Conservation (phyloP, 2,329 filamentous ascomycete species). For the Xylariaceae sp. region DNA sequence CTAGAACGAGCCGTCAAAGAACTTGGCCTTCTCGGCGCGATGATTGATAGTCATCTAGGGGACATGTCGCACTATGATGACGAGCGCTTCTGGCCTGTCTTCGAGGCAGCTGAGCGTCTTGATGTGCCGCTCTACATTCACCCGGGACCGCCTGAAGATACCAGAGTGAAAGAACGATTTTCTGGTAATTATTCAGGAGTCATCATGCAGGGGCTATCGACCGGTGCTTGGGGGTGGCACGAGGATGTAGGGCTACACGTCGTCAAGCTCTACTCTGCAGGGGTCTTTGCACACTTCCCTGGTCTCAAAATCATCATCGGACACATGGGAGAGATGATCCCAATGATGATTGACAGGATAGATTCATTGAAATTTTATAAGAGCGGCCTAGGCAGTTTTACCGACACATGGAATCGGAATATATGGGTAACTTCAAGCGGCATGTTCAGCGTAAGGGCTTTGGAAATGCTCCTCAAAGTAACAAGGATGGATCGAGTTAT, state of each 20-base stretch:
- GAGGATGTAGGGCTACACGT: conserved; percentile 41
- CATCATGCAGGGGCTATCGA: conserved; percentile 20
- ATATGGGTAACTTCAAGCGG: conserved; percentile 62
- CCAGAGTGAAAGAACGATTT: conserved; percentile 39
- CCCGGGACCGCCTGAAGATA: conserved; percentile 41
- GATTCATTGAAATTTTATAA: neutral
- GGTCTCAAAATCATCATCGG: conserved; percentile 43
- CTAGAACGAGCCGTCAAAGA: conserved; percentile 32
- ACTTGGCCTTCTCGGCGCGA: conserved; percentile 39
- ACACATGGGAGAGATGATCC: conserved; percentile 51
- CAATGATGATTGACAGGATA: conserved; percentile 56
- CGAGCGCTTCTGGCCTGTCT: conserved; percentile 34
- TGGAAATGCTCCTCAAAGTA: conserved; percentile 32
- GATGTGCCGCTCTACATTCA: conserved; percentile 57
- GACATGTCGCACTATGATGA: conserved; percentile 37
- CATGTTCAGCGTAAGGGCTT: conserved; percentile 46
- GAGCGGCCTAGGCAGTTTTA: conserved; percentile 35
- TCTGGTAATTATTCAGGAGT: conserved; percentile 39
- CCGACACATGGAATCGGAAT: conserved; percentile 57
- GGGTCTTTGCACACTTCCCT: conserved; percentile 41
- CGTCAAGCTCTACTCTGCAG: conserved; percentile 32
- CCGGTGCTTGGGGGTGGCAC: conserved; percentile 42
- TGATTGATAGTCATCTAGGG: conserved; percentile 34
- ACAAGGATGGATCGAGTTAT: conserved; percentile 54
- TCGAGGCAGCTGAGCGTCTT: conserved; percentile 44